These are phyloP conservation scores for Graphiopsis chlorocephala DNA, from an alignment of 2,329 filamentous ascomycete species.

Conservation along the genomic window DNA sequence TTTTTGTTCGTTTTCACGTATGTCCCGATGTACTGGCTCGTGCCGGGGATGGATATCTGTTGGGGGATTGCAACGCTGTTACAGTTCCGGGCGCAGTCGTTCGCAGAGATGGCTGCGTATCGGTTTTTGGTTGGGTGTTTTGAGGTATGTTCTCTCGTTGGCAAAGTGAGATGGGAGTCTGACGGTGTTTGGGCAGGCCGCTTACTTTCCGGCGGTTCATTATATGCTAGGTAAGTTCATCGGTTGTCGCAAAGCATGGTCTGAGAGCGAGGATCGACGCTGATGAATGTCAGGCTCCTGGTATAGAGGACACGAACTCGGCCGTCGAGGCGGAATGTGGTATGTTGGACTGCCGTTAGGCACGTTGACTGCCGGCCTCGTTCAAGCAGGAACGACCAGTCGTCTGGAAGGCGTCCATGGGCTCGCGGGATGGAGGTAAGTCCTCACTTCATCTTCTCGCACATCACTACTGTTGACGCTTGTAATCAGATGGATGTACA, in stretches of 20 bases:
- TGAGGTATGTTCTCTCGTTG: conserved; percentile 9
- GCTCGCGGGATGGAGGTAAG: conserved; percentile 52
- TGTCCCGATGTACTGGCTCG: conserved; percentile 16
- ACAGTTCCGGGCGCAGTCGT: conserved; percentile 13
- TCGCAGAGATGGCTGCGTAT: conserved; percentile 16
- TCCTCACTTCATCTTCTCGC: conserved; percentile 49
- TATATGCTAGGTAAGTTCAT: conserved; percentile 13
- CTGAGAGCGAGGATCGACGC: neutral
- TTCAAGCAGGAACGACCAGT: conserved; percentile 53
- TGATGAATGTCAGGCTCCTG: conserved; percentile 6
- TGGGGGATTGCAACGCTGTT: conserved; percentile 20
- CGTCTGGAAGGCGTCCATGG: conserved; percentile 33
- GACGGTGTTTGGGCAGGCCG: neutral
- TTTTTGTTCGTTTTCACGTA: conserved; percentile 17
- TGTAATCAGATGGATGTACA: conserved; percentile 46
- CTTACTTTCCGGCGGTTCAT: conserved; percentile 24
- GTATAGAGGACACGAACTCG: conserved; percentile 34
- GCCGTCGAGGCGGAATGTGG: conserved; percentile 54
- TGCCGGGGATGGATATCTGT: conserved; percentile 12
- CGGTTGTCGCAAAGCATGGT: neutral
- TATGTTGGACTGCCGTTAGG: conserved; percentile 53
- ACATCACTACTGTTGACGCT: conserved; percentile 40
- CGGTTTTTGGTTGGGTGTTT: conserved; percentile 20
- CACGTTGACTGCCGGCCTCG: conserved; percentile 51
- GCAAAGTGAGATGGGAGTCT: neutral